Evolutionary conservation across 2,329 filamentous ascomycete genomes (phyloP).

Genomic region (Cytospora chrysosperma): DNA sequence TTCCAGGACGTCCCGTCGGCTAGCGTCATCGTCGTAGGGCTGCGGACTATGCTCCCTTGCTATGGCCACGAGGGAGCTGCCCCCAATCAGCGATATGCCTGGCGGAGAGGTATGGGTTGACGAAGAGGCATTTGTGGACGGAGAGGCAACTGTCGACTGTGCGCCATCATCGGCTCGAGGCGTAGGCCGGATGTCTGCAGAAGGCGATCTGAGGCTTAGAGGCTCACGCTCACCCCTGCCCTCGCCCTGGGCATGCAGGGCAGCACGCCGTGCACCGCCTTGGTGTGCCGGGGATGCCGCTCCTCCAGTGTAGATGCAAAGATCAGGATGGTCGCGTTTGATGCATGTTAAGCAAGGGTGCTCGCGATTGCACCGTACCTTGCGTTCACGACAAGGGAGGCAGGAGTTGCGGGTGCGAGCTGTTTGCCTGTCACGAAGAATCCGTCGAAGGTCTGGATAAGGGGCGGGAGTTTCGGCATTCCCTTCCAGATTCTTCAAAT

Average conservation of each 20-base stretch:
- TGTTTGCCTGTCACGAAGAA: not conserved
- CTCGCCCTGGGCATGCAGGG: not conserved
- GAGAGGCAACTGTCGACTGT: no score
- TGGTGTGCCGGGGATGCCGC: no score
- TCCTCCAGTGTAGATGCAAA: not conserved
- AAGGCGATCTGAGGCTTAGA: not conserved
- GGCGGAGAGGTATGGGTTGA: not conserved
- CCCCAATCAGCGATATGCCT: not conserved
- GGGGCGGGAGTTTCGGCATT: no score
- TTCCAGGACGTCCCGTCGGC: not conserved
- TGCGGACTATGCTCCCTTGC: not conserved
- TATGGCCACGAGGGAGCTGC: not conserved
- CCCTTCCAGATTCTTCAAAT: not conserved
- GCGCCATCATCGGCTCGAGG: not conserved
- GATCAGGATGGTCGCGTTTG: not conserved
- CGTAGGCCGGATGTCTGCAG: not conserved
- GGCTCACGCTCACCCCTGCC: not conserved
- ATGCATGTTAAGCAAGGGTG: not conserved
- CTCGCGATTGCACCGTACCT: not conserved
- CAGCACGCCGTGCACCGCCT: not conserved
- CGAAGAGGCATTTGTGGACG: no score
- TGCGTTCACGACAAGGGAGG: not conserved
- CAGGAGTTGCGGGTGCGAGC: not conserved
- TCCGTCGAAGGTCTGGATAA: not conserved
- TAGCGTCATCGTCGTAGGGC: not conserved